Evolutionary conservation across 2,329 filamentous ascomycete genomes (phyloP).

Genomic region (Fusarium sacchari): DNA sequence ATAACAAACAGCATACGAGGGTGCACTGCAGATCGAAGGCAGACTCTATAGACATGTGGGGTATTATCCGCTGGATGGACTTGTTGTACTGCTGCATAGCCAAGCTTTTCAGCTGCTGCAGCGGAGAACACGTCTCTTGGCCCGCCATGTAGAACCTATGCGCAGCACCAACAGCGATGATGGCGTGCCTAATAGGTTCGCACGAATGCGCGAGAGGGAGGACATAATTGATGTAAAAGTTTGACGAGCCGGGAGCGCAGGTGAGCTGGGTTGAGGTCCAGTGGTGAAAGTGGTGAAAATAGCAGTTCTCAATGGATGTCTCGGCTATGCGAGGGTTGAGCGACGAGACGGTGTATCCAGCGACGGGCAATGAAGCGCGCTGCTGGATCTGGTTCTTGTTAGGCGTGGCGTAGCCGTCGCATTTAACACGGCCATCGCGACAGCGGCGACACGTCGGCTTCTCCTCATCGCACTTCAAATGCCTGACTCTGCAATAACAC

Average conservation of each 20-base stretch:
- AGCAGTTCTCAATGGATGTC: constrained; percentile 18
- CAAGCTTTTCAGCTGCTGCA: constrained; percentile 27
- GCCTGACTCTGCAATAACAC: constrained; percentile 24
- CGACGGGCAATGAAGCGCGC: neutral
- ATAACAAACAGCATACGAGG: constrained; percentile 35
- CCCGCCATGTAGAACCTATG: constrained; percentile 31
- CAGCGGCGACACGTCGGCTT: constrained; percentile 39
- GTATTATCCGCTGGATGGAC: constrained; percentile 31
- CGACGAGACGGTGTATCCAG: neutral
- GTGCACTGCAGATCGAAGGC: constrained; percentile 29
- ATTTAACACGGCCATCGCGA: constrained; percentile 23
- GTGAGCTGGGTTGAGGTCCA: constrained; percentile 33
- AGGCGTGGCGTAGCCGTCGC: constrained; percentile 34
- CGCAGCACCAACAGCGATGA: constrained; percentile 30
- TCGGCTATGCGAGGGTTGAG: constrained; percentile 8
- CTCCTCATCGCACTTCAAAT: constrained; percentile 43
- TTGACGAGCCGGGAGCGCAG: constrained; percentile 11
- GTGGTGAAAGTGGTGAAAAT: constrained; percentile 34
- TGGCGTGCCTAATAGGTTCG: constrained; percentile 21
- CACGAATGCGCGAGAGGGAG: constrained; percentile 25
- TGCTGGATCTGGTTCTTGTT: constrained; percentile 5
- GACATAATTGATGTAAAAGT: constrained; percentile 24
- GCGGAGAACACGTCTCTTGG: constrained; percentile 19
- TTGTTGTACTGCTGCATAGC: constrained; percentile 38
- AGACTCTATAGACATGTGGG: constrained; percentile 19